Evolutionary conservation across 1,139 yeast species (phyloP).

Genomic region (Taphrina betulina): DNA sequence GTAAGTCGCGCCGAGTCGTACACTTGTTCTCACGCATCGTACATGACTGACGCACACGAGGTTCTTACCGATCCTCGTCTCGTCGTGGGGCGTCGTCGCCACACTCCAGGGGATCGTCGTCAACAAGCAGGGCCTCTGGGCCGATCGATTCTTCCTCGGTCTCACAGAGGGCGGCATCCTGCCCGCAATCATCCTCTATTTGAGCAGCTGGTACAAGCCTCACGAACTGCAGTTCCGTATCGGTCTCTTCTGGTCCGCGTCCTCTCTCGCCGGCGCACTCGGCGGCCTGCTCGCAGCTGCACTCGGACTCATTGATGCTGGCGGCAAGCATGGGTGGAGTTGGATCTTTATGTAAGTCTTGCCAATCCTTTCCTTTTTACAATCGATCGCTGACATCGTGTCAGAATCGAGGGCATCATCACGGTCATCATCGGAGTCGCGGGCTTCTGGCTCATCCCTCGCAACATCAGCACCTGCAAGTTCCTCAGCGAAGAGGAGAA

Average conservation of each 20-base stretch:
- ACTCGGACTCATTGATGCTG: constrained; percentile 45
- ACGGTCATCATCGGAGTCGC: constrained; percentile 63
- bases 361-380: no score
- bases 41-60: no score
- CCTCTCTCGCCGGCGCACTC: constrained; percentile 75
- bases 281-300: constrained; percentile 74
- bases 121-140: constrained; percentile 57
- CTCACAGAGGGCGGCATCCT: constrained; percentile 65
- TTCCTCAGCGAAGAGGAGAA: constrained; percentile 49
- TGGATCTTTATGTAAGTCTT: constrained; percentile 74
- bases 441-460: constrained; percentile 66
- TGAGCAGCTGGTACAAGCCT: constrained; percentile 56
- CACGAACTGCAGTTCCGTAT: constrained; percentile 67
- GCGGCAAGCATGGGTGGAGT: constrained; percentile 58
- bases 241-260: constrained; percentile 64
- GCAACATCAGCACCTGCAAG: constrained; percentile 65
- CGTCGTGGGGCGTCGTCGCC: constrained; percentile 59
- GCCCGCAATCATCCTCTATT: constrained; percentile 63
- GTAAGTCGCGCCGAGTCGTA: constrained; percentile 51
- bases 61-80: constrained; percentile 8
- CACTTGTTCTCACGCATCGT: neutral
- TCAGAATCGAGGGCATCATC: constrained; percentile 66
- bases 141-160: constrained; percentile 59
- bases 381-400: constrained; percentile 78
- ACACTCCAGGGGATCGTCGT: constrained; percentile 65